Base-by-base conservation (phyloP, 2,329 filamentous ascomycete genomes). In the Clonostachys rhizophaga region DNA sequence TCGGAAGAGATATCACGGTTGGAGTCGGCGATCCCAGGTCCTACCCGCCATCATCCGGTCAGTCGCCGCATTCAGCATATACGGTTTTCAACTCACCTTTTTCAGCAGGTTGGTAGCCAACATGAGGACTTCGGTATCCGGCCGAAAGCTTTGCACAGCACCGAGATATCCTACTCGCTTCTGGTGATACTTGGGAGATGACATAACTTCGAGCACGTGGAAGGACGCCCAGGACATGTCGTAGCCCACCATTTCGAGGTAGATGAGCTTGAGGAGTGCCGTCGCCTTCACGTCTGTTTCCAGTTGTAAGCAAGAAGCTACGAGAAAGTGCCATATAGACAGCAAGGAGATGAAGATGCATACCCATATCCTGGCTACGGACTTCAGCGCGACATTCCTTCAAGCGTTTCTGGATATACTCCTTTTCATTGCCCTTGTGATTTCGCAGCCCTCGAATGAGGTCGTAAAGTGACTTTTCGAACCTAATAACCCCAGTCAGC, bases 141-240 rank as follows among this genome's bases (percentile, higher is more conserved):
- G 81, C 18, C 92, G 83, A 68, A 96, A 99, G 73, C 87, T 97
- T 75, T 99, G 94, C 33, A 96, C 91, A 9, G 94, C 94, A 13
- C 88, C 92, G 17, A 99, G 76, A 65, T 99, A 99, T 49, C 92
- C 94, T 41, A 96, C 90, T 54, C 92, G 81, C 70, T 99, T 99
- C 68, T 96, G 92, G 55, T 91, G 80, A 66, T 95, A 95, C 65
- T 96, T 97, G 43, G 87, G 78, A 37, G 90, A 95, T 36, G 91
- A 95, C 94, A 99, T 99, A 70, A 99, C 94, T 71, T 99, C 94
- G 43, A 99, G 84, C 45, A 97, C 92, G 65, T 99, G 89, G 70
- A 99, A 99, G 12, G 91, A 91, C 5, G 94, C 94, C 94, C 94
- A 99, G 4, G 92, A 96, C 94, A 99, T 99, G 69, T 97, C 94